Evolutionary conservation across 441 rosid species (phyloP), one percentile per base, ranked within the genome.

Genomic region (Cnidoscolus chayamansa): DNA sequence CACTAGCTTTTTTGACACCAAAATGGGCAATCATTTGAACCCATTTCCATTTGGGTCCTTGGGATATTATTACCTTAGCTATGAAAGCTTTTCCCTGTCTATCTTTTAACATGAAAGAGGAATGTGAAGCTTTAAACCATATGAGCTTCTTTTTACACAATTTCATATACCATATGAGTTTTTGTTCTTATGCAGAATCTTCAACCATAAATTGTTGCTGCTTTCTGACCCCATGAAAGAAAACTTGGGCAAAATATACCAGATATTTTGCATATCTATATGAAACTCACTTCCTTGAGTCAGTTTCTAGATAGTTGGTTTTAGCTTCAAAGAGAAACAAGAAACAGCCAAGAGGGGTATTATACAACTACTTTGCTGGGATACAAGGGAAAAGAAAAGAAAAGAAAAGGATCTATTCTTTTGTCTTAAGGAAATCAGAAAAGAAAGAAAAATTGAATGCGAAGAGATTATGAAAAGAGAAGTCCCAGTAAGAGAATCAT

Each of bases 71-170:
- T 70, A 0, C 73, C 58, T 30, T 16, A 10, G 3, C 43, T 49
- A n/a, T 70, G 57, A 20, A 43, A 40, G 45, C 7, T 40, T 40
- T 40, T 40, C 45, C 7, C 7, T 35, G 40, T 40, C 45, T 6
- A 0, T 40, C 45, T 4, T 40, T 40, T 40, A 40, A 40, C 45
- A 40, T 40, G 45, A 40, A 40, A 40, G 45, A 40, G 45, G 45
- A 68, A 32, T n/a, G 2, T 17, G 13, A 16, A 32, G 16, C 45
- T 53, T 68, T 53, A 17, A 15, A 53, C 32, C 11, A 56, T 57
- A 30, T 57, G 62, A 57, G 30, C 25, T 57, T 25, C 7, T 10
- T 87, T 79, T 82, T 79, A 73, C 68, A 73, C 71, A 81, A 81
- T 67, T 67, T 76, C 76, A 62, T 77, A 69, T 74, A 56, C 72